Conservation (phyloP, 2,329 filamentous ascomycete species). For the Trichoderma pleuroti region DNA sequence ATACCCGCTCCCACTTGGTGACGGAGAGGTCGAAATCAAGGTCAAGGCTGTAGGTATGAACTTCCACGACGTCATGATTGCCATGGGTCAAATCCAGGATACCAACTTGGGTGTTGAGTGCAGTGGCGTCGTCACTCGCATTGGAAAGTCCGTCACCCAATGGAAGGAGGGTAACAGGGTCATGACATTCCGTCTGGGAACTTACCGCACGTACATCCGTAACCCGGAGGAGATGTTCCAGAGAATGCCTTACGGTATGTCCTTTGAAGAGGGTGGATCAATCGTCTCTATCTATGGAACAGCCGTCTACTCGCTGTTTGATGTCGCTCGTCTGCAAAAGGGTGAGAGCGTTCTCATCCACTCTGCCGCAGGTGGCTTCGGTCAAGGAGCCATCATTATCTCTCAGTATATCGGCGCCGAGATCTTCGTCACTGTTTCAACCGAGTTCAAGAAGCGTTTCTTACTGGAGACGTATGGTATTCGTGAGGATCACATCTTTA, state of each 20-base stretch:
- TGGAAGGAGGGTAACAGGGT: neutral
- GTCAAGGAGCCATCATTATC: neutral
- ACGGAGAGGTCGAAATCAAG: neutral
- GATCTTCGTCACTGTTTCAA: neutral
- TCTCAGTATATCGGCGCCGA: neutral
- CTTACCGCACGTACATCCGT: neutral
- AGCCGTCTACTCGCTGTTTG: neutral
- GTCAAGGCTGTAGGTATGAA: neutral
- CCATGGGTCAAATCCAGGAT: neutral
- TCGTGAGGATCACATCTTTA: slow-evolving; percentile 31
- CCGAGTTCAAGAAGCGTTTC: slow-evolving; percentile 9
- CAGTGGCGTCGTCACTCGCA: neutral
- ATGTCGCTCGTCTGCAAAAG: neutral
- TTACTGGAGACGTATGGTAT: slow-evolving; percentile 29
- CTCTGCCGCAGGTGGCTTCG: neutral
- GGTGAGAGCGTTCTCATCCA: neutral
- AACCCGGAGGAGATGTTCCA: neutral
- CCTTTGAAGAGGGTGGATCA: neutral
- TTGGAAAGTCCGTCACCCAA: neutral
- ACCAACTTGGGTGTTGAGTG: neutral
- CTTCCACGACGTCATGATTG: neutral
- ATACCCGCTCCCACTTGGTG: neutral
- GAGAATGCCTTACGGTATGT: neutral
- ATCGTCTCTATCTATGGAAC: neutral
- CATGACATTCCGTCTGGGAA: neutral